Base-by-base conservation (phyloP, 2,329 filamentous ascomycete species). In the Hymenoscyphus albidus region DNA sequence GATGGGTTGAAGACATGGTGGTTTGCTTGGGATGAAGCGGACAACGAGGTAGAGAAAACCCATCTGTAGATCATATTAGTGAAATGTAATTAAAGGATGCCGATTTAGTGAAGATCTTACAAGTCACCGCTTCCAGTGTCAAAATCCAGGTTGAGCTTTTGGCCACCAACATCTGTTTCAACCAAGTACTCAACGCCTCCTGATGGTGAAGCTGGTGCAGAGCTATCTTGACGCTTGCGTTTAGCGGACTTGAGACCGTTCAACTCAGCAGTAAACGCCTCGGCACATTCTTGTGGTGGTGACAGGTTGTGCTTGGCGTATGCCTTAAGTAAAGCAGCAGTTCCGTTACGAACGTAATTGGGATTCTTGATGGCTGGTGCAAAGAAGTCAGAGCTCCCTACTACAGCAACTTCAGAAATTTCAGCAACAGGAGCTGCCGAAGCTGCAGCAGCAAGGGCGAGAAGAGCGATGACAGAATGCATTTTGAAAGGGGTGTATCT, bases 91-190 rank as follows among this genome's bases (percentile, higher is more conserved):
- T 35, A 10, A 22, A 10, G 35, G 16, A 16, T 35, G n/a, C 31
- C 51, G n/a, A 60, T n/a, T 13, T 22, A 13, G 55, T 16, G 40
- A 27, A 12, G 31, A 51, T 69, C 73, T 68, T 70, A 75, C 73
- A 74, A 65, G 65, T 75, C 74, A 48, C 73, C 66, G 57, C 67
- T 70, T 31, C 74, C 73, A 55, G 70, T 72, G 54, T 75, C 74
- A 62, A 75, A 73, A 42, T 74, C 72, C 59, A 75, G 64, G 62
- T 74, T 70, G 42, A 75, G 60, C 2, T 55, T 67, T 62, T 75
- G 70, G 27, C 73, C 73, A 58, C 72, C 73, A 65, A 74, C 64
- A 12, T 56, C 61, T 5, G 68, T 69, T 0, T 65, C 63, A 18
- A 74, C 68, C 42, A 75, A 55, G 38, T 75, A 75, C 61, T 74